phyloP scores from a whole-genome alignment of 2,329 filamentous ascomycete species.

The Aphanocladium album region DNA sequence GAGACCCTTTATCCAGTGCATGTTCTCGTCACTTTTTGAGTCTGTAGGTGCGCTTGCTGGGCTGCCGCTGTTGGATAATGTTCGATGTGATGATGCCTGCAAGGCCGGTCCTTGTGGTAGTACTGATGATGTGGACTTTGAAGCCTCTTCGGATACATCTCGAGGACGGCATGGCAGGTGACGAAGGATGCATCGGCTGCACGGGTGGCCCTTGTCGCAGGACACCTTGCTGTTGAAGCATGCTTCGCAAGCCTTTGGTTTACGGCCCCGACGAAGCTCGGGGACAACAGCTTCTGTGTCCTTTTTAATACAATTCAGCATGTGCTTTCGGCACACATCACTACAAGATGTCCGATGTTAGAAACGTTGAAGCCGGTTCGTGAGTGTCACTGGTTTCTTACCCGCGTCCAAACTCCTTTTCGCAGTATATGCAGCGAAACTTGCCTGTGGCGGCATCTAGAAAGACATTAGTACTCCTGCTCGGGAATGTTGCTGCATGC shows the following conservation, averaged over 20 bases:
- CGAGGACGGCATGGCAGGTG: constrained; percentile 13
- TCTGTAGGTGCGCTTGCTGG: background rate
- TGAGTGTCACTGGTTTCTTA: background rate
- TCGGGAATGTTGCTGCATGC: background rate
- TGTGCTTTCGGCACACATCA: constrained; percentile 25
- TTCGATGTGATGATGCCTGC: background rate
- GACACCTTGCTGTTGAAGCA: constrained; percentile 26
- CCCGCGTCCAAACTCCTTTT: constrained; percentile 19
- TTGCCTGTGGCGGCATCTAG: constrained; percentile 14
- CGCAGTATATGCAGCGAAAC: constrained; percentile 18
- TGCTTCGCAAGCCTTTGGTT: constrained; percentile 23
- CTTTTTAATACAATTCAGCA: constrained; percentile 19
- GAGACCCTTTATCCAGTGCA: constrained; percentile 22
- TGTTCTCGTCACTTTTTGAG: background rate
- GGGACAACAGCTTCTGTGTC: constrained; percentile 14
- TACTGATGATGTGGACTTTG: background rate
- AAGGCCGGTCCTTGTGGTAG: background rate
- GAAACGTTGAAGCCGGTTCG: background rate
- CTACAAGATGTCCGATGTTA: background rate
- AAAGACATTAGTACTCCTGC: background rate
- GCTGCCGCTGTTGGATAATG: background rate
- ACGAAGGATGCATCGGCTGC: constrained; percentile 21
- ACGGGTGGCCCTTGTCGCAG: constrained; percentile 23
- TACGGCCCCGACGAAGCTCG: constrained; percentile 23
- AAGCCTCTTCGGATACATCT: background rate